A percentile compares a stretch with the other conserved stretches of the same genome.
Conservation (phyloP, 116 monocot species). For the Cymodocea nodosa region DNA sequence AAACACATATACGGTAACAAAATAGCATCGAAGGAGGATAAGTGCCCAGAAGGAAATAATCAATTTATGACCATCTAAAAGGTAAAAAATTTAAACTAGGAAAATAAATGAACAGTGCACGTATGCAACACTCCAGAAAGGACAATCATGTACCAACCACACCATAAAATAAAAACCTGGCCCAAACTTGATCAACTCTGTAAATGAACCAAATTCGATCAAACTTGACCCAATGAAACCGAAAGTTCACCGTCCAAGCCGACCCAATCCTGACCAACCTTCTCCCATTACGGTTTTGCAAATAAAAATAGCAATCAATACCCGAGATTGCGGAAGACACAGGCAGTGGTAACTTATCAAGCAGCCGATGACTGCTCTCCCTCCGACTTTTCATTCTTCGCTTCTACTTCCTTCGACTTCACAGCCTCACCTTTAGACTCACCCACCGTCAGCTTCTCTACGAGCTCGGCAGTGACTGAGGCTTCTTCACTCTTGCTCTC, state of each 20-base stretch:
- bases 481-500: conserved; percentile 12
- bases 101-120: too few species aligned
- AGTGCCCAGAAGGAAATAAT: too few species aligned
- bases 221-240: background rate
- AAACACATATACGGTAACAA: too few species aligned
- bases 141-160: too few species aligned
- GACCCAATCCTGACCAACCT: too few species aligned
- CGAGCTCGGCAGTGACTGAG: conserved; percentile 15
- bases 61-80: too few species aligned
- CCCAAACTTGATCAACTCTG: too few species aligned
- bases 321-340: background rate
- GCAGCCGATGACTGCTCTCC: background rate
- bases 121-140: too few species aligned
- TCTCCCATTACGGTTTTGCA: too few species aligned
- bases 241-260: background rate
- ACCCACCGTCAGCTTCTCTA: conserved; percentile 27
- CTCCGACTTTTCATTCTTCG: background rate
- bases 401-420: background rate
- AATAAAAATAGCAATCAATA: background rate
- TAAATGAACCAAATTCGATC: background rate
- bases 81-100: too few species aligned
- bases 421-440: conserved; percentile 13
- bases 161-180: too few species aligned
- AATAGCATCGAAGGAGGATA: too few species aligned
- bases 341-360: background rate